Evolutionary conservation across 208 protist species (phyloP), one percentile per base, ranked within the genome.

Genomic region (Crithidia acanthocephali): DNA sequence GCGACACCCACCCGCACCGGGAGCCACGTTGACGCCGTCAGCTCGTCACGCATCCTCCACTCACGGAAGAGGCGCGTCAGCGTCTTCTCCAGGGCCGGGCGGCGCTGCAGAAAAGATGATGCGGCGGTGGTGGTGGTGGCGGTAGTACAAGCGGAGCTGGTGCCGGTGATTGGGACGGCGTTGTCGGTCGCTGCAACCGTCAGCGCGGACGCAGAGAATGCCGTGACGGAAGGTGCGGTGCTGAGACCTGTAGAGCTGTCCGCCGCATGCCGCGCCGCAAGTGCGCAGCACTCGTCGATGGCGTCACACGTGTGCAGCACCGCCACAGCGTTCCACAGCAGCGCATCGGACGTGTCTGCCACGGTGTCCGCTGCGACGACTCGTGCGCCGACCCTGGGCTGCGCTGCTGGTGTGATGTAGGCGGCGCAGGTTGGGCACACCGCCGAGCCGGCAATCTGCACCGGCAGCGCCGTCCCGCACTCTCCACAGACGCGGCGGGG

Each of bases 341-440:
- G 44, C 18, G 13, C 44, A 48, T 48, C 44, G 51, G 48, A 45
- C 62, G 25, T 30, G 47, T 20, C 27, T 22, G 25, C 10, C 28
- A 13, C 44, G 47, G 48, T 15, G 23, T 35, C 1, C 40, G 23
- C 25, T 18, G 25, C 15, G 28, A 6, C 15, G 28, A 57, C 18
- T 23, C 2, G 5, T 5, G 3, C 35, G 51, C 52, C 44, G 4
- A 45, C 28, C 13, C 6, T 48, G 7, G 51, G 44, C 45, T 64
- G 63, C 45, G 42, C 32, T 10, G 32, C 48, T 2, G 62, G 58
- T 25, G 25, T 33, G 22, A 80, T 37, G 40, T 77, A 83, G 11
- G 59, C 61, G 1, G 69, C 76, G 42, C 81, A 86, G 50, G 35
- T 28, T 5, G 77, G 68, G 57, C 81, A 86, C 33, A 83, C 76